Base-by-base conservation (phyloP, 306 rosid genomes). In the Carpinus viminea region DNA sequence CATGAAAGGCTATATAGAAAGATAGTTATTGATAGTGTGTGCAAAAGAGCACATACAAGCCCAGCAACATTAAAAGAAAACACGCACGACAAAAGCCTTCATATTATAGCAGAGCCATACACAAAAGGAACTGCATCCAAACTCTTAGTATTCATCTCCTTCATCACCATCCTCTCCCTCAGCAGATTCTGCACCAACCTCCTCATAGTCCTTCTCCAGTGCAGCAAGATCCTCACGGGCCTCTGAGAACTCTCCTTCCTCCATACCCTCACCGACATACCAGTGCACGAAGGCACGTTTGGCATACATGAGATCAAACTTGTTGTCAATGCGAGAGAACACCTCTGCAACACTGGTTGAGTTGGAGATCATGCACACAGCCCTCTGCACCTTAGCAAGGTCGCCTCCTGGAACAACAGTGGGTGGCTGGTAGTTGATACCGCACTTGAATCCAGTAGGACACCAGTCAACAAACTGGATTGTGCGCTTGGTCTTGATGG, bases 161-260 rank as follows among this genome's bases (percentile, higher is more conserved):
- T 91, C 97, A 24, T 89, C 93, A 0, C 74, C 91, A 8, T 90
- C 96, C 0, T 91, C 98, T 45, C 89, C 93, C 21, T 93, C 98
- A 3, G 90, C 95, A 28, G 93, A 86, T 86, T 93, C 97, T 0
- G 93, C 93, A 8, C 97, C 97, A 17, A 93, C 98, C 81, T 91
- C 97, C 79, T 91, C 97, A 24, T 93, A 93, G 73, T 93, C 98
- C 87, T 93, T 93, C 90, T 93, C 98, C 21, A 93, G 78, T 4
- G 98, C 98, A 80, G 98, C 98, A 26, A 93, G 97, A 73, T 93
- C 98, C 89, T 93, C 97, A 41, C 98, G 91, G 21, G 98, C 98
- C 88, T 93, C 98, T 0, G 98, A 93, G 87, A 93, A 93, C 80
- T 93, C 98, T 20, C 98, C 98, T 84, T 92, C 97, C 80, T 93